Percentiles rank a stretch among this genome's conserved stretches.
Evolutionary conservation across 441 rosid species (phyloP).

Genomic region (Rhodomyrtus psidioides): DNA sequence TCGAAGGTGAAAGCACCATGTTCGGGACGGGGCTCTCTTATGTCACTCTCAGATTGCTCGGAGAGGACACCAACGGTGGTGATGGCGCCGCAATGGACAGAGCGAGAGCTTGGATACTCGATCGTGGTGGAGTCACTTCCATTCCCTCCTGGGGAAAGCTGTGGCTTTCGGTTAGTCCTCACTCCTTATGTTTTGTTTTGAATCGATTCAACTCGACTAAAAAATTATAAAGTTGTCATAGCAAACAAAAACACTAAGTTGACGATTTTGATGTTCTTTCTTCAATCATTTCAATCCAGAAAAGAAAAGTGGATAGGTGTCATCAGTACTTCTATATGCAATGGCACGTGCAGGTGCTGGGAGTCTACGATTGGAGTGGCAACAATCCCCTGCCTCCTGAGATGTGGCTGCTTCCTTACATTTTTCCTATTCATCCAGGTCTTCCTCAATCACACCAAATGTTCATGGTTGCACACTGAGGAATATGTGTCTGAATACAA

Average conservation of each 20-base stretch:
- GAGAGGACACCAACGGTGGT: slow-evolving; percentile 45
- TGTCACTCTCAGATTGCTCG: slow-evolving; percentile 45
- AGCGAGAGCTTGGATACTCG: slow-evolving; percentile 53
- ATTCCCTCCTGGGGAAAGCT: slow-evolving; percentile 73
- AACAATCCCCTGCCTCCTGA: slow-evolving; percentile 72
- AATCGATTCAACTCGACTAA: neutral
- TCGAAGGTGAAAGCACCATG: slow-evolving; percentile 65
- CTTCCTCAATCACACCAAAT: neutral
- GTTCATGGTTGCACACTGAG: neutral
- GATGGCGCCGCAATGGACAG: slow-evolving; percentile 38
- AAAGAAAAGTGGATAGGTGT: neutral
- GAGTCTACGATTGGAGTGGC: slow-evolving; percentile 49
- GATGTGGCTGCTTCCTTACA: slow-evolving; percentile 51
- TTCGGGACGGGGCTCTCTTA: slow-evolving; percentile 40
- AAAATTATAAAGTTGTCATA: neutral
- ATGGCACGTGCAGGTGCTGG: neutral
- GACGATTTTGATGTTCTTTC: neutral
- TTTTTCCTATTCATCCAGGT: slow-evolving; percentile 59
- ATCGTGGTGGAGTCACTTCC: slow-evolving; percentile 44
- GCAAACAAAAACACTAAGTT: neutral
- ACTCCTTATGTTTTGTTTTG: neutral
- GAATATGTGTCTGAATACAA: neutral
- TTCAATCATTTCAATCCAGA: neutral
- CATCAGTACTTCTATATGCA: neutral
- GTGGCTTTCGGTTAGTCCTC: slow-evolving; percentile 49